phyloP scores from a whole-genome alignment of 2,329 filamentous ascomycete species.

The Aureobasidium zeae region DNA sequence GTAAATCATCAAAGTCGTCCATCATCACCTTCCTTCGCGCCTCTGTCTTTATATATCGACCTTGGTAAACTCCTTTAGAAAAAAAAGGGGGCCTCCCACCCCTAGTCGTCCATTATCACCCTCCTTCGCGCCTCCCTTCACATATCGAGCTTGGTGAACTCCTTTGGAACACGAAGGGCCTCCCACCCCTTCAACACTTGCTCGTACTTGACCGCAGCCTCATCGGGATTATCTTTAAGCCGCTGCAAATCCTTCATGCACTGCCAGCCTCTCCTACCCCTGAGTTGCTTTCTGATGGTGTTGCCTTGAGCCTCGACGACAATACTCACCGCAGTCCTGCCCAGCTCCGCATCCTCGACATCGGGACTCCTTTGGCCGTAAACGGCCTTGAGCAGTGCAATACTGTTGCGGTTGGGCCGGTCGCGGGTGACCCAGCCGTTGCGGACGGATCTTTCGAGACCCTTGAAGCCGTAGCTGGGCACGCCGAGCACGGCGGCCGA shows the following conservation, averaged over 20 bases:
- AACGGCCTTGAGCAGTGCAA: neutral
- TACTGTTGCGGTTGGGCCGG: neutral
- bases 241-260: neutral
- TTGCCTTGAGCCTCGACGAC: neutral
- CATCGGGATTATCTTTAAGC: neutral
- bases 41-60: too few species aligned
- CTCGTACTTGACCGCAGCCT: slow-evolving; percentile 2
- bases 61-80: too few species aligned
- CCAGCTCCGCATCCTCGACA: neutral
- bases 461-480: slow-evolving; percentile 9
- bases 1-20: too few species aligned
- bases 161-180: neutral
- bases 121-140: too few species aligned
- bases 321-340: neutral
- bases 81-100: too few species aligned
- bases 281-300: neutral
- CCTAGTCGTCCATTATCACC: too few species aligned
- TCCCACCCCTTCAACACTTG: neutral
- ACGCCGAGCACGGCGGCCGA: slow-evolving; percentile 1
- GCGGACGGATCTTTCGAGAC: slow-evolving; percentile 6
- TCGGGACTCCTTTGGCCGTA: neutral
- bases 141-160: too few species aligned
- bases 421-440: slow-evolving; percentile 7
- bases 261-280: slow-evolving; percentile 1
- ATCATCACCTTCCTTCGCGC: too few species aligned